Evolutionary conservation across 345 rosid genomes (phyloP).

Genomic region (Corchorus olitorius): DNA sequence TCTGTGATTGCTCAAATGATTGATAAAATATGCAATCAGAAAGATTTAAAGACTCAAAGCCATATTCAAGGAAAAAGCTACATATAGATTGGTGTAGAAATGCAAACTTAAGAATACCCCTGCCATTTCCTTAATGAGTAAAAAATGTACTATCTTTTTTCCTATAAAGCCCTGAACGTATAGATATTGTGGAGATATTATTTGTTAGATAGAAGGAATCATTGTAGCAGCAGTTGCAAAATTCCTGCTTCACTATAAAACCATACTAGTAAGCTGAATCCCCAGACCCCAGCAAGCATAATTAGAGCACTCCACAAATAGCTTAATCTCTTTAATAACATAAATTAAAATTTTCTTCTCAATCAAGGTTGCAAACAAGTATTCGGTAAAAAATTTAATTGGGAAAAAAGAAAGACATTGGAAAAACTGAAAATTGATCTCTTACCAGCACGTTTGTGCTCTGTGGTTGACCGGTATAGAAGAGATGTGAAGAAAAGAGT

Average conservation of each 20-base stretch:
- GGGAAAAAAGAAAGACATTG: too few relatives aligned
- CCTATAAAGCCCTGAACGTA: background rate
- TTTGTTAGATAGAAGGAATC: background rate
- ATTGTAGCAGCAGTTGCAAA: background rate
- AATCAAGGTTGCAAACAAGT: background rate
- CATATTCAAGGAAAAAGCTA: background rate
- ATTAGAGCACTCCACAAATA: background rate
- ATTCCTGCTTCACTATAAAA: background rate
- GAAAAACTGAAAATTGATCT: background rate
- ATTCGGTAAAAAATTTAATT: background rate
- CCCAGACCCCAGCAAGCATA: background rate
- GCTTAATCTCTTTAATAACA: background rate
- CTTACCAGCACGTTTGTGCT: conserved; percentile 76
- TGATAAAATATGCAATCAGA: background rate
- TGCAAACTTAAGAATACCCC: background rate
- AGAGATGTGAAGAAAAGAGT: conserved; percentile 89
- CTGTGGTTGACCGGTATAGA: conserved; percentile 65
- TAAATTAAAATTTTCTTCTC: background rate
- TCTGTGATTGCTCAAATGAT: background rate
- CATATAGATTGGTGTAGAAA: background rate
- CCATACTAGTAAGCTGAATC: background rate
- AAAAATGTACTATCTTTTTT: background rate
- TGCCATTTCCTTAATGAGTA: background rate
- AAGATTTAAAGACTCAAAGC: background rate
- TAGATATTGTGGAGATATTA: background rate